Evolutionary conservation across 2,329 filamentous ascomycete genomes (phyloP), one percentile per base, ranked within the genome.

Genomic region (Sporothrix pallida): DNA sequence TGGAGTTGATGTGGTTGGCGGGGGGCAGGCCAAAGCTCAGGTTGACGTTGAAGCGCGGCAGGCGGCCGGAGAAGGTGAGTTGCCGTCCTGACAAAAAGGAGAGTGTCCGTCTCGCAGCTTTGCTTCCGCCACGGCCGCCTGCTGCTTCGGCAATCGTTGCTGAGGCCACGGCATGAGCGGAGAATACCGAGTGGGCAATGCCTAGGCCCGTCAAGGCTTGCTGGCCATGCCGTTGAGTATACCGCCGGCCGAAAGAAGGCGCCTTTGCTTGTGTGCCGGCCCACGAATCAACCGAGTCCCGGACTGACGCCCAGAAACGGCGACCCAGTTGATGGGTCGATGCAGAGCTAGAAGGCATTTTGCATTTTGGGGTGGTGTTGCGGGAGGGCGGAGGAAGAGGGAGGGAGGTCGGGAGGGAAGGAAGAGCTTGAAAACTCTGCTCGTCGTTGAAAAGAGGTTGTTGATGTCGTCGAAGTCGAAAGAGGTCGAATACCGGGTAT

Each of bases 241-340:
- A 37, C 20, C 63, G 31, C 15, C 70, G 58, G n/a, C 65, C 42
- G 8, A 68, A 56, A 7, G 62, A 10, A 76, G 78, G 26, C 77
- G 70, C 74, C 73, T 75, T 70, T 69, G 76, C 73, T 37, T 37
- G 31, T 37, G 31, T 37, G 4, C 31, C 31, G 15, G 78, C 72
- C 69, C 78, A 73, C 46, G 76, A 60, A 42, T 77, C 77, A 63
- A 78, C 75, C 48, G 79, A 78, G 74, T 79, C 78, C 52, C 80
- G 79, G 73, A 81, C 77, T 6, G 80, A 79, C 37, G 79, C 73
- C 80, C 79, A 81, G 72, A 81, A 74, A 67, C 78, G 79, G 73
- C 80, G 81, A 76, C 80, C 80, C 78, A 81, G 78, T 77, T 80
- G 76, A 75, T 77, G 80, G 78, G 80, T 79, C 77, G 78, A 79